Base-by-base conservation (phyloP, 2,329 filamentous ascomycete genomes). In the Huntiella decipiens region DNA sequence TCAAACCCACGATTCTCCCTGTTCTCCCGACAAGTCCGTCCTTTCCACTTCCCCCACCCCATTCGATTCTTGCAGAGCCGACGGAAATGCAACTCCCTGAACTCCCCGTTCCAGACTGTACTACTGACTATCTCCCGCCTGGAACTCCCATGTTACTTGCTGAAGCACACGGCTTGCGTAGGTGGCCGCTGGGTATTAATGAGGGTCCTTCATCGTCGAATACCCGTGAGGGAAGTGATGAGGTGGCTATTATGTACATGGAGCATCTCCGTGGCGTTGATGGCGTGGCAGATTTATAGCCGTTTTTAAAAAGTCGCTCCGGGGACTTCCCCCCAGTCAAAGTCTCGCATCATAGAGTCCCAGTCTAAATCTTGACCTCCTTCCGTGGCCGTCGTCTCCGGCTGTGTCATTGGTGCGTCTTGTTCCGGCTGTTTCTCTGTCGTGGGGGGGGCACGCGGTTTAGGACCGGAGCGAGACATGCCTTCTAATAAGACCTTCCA, bases 311-410 rank as follows among this genome's bases (percentile, higher is more conserved):
- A 53, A 4, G 10, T 31, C 12, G 48, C n/a, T 37, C 44, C 48
- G 1, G 40, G 16, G 4, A 42, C 31, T 19, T 50, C 48, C 17
- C 40, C 56, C 66, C 65, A 68, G 49, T 66, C 65, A 53, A 69
- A 68, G 39, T 70, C 67, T 47, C 67, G 64, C 60, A 69, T 63
- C 31, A 70, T 63, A 46, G 66, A 62, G 49, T 64, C 61, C 66
- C 66, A 70, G 54, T 70, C 67, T 36, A 70, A 60, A 38, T 66
- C 61, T 43, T 66, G 63, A 28, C 67, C 57, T 3, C 57, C 55
- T 43, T 66, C 63, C 4, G 22, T 22, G 4, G 57, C 34, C 34
- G 50, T 28, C 19, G 49, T 5, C 43, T 34, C 45, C 45, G 11
- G 33, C 10, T 31, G 47, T 44, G 45, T 28, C 28, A 43, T 44